These are phyloP conservation scores for Peronospora belbahrii DNA, from an alignment of 352 stramenopile species.

Conservation along the genomic window DNA sequence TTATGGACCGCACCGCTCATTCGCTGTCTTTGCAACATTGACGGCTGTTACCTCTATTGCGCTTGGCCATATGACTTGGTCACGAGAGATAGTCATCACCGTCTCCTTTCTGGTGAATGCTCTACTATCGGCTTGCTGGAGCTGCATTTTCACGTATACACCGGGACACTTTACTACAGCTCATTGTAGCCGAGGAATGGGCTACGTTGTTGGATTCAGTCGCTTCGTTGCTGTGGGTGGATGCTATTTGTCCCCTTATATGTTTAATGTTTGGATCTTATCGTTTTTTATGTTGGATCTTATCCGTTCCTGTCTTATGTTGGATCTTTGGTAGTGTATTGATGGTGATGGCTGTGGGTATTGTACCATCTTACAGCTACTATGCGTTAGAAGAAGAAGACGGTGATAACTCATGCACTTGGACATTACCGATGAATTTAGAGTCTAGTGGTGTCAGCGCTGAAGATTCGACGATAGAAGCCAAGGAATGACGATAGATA, in stretches of 20 bases:
- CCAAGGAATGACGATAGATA: too few relatives aligned
- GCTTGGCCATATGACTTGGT: conserved; percentile 25
- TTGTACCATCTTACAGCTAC: conserved; percentile 15
- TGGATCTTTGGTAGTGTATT: conserved; percentile 17
- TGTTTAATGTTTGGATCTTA: conserved; percentile 32
- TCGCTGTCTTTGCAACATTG: conserved; percentile 12
- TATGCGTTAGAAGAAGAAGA: conserved; percentile 5
- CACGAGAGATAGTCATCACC: conserved; percentile 5
- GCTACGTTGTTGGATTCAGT: conserved; percentile 20
- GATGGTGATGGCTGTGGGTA: conserved; percentile 1
- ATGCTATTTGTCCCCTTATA: conserved; percentile 22
- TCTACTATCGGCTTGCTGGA: conserved; percentile 21
- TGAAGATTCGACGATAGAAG: too few relatives aligned
- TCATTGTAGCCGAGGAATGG: conserved; percentile 20
- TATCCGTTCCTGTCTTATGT: background rate
- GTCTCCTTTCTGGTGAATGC: conserved; percentile 13
- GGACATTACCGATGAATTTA: too few relatives aligned
- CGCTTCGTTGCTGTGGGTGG: conserved; percentile 17
- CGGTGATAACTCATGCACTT: background rate
- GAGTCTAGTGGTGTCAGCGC: too few relatives aligned
- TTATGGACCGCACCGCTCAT: conserved; percentile 8
- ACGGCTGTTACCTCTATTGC: conserved; percentile 6
- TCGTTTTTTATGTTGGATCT: conserved; percentile 17
- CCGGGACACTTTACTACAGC: conserved; percentile 7
- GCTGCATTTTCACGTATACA: conserved; percentile 19